phyloP scores from a whole-genome alignment of 371 early-diverging fungal genomes.

The Dichotomocladium elegans region DNA sequence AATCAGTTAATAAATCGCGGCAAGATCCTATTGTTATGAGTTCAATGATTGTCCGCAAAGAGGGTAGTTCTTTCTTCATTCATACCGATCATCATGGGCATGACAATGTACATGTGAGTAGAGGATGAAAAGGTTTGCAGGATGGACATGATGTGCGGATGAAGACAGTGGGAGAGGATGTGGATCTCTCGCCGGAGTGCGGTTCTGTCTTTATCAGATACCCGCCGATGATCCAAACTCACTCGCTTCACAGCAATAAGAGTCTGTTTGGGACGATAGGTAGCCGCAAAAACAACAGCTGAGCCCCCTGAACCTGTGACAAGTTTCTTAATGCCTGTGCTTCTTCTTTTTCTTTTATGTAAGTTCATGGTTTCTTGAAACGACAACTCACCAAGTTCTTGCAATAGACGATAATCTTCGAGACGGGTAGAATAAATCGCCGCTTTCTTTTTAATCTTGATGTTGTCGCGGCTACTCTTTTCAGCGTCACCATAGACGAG shows the following conservation, averaged over 20 bases:
- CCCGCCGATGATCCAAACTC: conserved; percentile 19
- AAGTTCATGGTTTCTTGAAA: neutral
- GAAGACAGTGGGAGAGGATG: conserved; percentile 65
- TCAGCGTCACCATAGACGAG: neutral
- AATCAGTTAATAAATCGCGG: conserved; percentile 24
- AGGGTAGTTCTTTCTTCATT: neutral
- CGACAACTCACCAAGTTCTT: neutral
- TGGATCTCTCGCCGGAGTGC: conserved; percentile 57
- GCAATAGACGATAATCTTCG: neutral
- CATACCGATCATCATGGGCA: conserved; percentile 65
- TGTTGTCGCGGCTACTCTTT: no score
- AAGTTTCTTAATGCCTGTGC: no score
- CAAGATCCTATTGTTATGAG: conserved; percentile 28
- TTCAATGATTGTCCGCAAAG: neutral
- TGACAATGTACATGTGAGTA: conserved; percentile 58
- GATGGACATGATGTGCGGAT: conserved; percentile 61
- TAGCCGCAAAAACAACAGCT: conserved; percentile 35
- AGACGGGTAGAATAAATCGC: neutral
- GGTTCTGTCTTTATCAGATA: conserved; percentile 10
- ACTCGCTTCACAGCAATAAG: conserved; percentile 41
- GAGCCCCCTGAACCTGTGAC: conserved; percentile 40
- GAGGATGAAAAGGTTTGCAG: conserved; percentile 60
- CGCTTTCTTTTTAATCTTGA: no score
- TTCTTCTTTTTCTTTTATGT: no score
- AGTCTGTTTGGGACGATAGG: conserved; percentile 21